Percentiles rank a stretch among this genome's conserved stretches.
Conservation (phyloP, 2,329 filamentous ascomycete genomes). For the Curvularia hawaiiensis region DNA sequence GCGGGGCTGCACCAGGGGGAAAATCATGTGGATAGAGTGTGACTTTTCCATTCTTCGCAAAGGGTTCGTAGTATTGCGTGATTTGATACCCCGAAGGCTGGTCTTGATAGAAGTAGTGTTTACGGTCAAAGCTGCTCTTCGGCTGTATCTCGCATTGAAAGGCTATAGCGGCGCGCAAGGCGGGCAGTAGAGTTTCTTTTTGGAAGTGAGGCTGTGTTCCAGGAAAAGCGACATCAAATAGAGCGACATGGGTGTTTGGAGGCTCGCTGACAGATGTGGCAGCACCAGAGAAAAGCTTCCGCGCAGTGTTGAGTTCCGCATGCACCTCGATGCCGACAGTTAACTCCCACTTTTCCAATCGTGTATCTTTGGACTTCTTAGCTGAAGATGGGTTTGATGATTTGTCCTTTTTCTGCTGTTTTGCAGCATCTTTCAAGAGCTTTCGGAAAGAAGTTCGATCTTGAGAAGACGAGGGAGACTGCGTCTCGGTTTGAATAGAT, state of each 20-base stretch:
- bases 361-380: constrained; percentile 22
- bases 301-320: constrained; percentile 86
- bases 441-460: constrained; percentile 45
- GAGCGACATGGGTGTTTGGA: constrained; percentile 85
- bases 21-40: constrained; percentile 71
- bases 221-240: constrained; percentile 88
- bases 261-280: constrained; percentile 58
- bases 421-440: constrained; percentile 45
- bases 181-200: constrained; percentile 79
- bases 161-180: constrained; percentile 85
- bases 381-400: constrained; percentile 9
- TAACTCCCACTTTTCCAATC: constrained; percentile 76
- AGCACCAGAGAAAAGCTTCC: constrained; percentile 84
- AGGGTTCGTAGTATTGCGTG: constrained; percentile 87
- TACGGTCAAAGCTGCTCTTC: constrained; percentile 86
- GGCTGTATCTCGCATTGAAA: constrained; percentile 79
- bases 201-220: constrained; percentile 89
- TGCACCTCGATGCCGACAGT: constrained; percentile 98
- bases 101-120: constrained; percentile 99
- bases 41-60: constrained; percentile 73
- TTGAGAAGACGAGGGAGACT: constrained; percentile 20
- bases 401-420: constrained; percentile 38
- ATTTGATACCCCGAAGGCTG: constrained; percentile 97
- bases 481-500: constrained; percentile 32
- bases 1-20: constrained; percentile 67